Conservation (phyloP, 2,329 filamentous ascomycete species). For the Penicillium sp. region DNA sequence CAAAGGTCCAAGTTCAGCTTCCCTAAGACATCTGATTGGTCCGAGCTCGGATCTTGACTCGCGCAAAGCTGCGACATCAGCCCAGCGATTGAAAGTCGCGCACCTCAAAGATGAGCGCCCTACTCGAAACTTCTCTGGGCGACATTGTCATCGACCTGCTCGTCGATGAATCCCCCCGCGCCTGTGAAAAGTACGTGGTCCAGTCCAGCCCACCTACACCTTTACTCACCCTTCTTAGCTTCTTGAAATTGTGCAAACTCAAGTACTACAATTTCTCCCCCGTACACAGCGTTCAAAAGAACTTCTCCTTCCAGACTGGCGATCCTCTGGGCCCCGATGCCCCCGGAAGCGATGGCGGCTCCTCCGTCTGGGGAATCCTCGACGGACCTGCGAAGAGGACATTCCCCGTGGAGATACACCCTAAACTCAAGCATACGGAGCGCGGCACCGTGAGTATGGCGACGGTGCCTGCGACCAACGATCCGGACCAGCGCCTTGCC, state of each 20-base stretch:
- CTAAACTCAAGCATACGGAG: conserved; percentile 83
- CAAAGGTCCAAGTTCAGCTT: conserved; percentile 3
- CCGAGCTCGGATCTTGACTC: conserved; percentile 14
- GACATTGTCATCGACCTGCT: conserved; percentile 94
- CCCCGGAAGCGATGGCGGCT: conserved; percentile 82
- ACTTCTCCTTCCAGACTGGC: conserved; percentile 94
- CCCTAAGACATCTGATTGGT: conserved; percentile 15
- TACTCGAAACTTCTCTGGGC: conserved; percentile 87
- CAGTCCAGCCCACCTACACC: conserved; percentile 47
- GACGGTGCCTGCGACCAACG: conserved; percentile 71
- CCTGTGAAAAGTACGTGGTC: conserved; percentile 83
- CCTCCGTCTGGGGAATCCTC: conserved; percentile 85
- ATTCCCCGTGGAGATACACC: conserved; percentile 80
- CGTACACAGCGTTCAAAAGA: conserved; percentile 85
- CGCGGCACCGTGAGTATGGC: conserved; percentile 96
- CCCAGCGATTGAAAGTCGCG: neutral
- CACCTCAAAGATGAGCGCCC: conserved; percentile 69
- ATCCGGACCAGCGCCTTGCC: conserved; percentile 78
- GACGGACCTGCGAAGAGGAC: conserved; percentile 69
- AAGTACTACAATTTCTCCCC: conserved; percentile 99
- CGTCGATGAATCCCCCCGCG: conserved; percentile 81
- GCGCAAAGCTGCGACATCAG: conserved; percentile 1
- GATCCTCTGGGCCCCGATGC: conserved; percentile 88
- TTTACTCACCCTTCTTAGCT: conserved; percentile 60
- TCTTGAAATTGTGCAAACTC: conserved; percentile 96